Percentiles rank a stretch among this genome's conserved stretches.
phyloP scores from a whole-genome alignment of 257 asterid genomes.

The Vinca minor region DNA sequence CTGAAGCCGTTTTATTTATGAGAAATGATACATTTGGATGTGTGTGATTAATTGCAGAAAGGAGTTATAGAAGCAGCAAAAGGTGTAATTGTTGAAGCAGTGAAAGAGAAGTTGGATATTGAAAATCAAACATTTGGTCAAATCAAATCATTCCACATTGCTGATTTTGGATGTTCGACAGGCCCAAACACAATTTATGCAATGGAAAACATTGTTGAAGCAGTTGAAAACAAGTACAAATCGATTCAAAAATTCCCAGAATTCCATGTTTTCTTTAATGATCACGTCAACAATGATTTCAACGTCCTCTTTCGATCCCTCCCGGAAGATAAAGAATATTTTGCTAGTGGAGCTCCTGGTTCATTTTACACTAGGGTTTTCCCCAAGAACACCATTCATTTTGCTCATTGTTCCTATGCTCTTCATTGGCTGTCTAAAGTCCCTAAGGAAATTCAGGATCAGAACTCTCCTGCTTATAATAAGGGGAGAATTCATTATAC shows the following conservation, averaged over 20 bases:
- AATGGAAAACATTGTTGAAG: slow-evolving; percentile 28
- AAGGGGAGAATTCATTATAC: slow-evolving; percentile 32
- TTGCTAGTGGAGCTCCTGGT: slow-evolving; percentile 30
- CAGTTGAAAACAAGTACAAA: slow-evolving; percentile 14
- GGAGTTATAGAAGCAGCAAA: slow-evolving; percentile 18
- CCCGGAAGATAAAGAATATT: slow-evolving; percentile 9
- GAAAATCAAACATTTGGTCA: background rate
- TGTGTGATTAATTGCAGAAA: slow-evolving; percentile 3
- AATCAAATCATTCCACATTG: slow-evolving; percentile 16
- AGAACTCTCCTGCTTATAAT: slow-evolving; percentile 25
- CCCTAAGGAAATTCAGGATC: slow-evolving; percentile 18
- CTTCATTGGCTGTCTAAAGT: slow-evolving; percentile 38
- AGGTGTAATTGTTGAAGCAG: slow-evolving; percentile 3
- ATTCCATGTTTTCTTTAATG: slow-evolving; percentile 32
- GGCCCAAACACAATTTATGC: slow-evolving; percentile 41
- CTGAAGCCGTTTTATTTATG: background rate
- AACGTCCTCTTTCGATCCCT: slow-evolving; percentile 32
- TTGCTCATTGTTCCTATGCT: slow-evolving; percentile 27
- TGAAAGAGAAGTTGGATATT: slow-evolving; percentile 3
- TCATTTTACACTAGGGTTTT: slow-evolving; percentile 31
- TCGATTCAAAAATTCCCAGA: background rate
- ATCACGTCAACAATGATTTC: slow-evolving; percentile 34
- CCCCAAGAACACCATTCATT: slow-evolving; percentile 21
- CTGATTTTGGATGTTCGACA: slow-evolving; percentile 43
- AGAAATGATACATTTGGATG: background rate